Base-by-base conservation (phyloP, 2,329 filamentous ascomycete species). In the Pseudogymnoascus sp. region DNA sequence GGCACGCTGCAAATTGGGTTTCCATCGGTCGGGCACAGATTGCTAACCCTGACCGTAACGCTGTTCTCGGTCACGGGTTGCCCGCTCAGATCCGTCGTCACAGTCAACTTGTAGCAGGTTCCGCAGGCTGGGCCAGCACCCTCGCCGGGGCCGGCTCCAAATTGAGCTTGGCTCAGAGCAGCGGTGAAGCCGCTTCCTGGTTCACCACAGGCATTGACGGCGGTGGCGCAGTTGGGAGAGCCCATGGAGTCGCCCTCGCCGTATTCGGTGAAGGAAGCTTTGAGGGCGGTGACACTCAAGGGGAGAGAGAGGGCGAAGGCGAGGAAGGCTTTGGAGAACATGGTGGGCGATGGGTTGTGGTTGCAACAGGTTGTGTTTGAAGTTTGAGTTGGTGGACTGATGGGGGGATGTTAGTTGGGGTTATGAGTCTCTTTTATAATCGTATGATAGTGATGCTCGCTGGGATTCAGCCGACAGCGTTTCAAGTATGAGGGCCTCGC, bases 161-260 rank as follows among this genome's bases (percentile, higher is more conserved):
- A 59, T 22, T 66, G 66, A 14, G 59, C 41, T 38, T 65, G 47
- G 47, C 47, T 53, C 28, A 53, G 5, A 2, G 47, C 47, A 1
- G 47, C 30, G 62, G 63, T 8, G 61, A 47, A 47, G 47, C 47
- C 47, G 47, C 47, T 4, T 3, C 61, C 62, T 12, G 61, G 53
- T 28, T 65, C 64, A 20, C 62, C 64, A 12, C 66, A 67, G 35
- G 62, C 60, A 6, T 61, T 62, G 38, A 64, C 58, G 38, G 37
- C 41, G 11, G 60, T 63, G 47, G 50, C 63, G 61, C 58, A 59
- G 36, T 39, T 59, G 15, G 25, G 25, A 5, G 58, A 59, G 15
- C 58, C 58, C 25, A 41, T 59, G 20, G 25, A 39, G 36, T 59
- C 58, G 22, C 37, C 41, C 1, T 20, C 30, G n/a, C 58, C 58